These are phyloP conservation scores for Symbiodinium pilosum DNA, from an alignment of 73 alveolate genomes.

Conservation along the genomic window DNA sequence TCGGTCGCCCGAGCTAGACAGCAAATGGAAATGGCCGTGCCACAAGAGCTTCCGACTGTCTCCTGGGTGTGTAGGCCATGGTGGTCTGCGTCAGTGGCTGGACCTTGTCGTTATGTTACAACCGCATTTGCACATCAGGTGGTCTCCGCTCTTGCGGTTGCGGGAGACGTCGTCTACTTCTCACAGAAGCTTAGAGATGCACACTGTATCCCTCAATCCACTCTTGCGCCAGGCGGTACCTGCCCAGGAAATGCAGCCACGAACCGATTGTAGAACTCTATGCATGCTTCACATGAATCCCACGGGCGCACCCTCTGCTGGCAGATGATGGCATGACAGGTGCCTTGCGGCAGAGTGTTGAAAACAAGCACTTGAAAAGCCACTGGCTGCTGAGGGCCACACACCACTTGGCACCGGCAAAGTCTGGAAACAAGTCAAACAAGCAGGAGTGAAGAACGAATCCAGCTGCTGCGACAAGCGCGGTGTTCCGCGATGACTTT, in stretches of 20 bases:
- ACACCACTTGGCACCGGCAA: slow-evolving; percentile 72
- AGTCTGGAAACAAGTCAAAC: not conserved
- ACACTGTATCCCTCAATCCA: slow-evolving; percentile 62
- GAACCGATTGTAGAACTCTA: not conserved
- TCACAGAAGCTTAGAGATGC: not conserved
- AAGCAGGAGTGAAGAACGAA: not conserved
- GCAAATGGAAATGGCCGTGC: too few species aligned
- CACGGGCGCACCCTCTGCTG: not conserved
- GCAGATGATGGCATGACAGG: slow-evolving; percentile 48
- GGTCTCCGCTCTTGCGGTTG: too few species aligned
- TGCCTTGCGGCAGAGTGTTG: not conserved
- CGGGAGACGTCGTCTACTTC: too few species aligned
- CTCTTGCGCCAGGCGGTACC: slow-evolving; percentile 81
- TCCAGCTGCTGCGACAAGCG: too few species aligned
- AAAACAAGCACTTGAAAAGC: not conserved
- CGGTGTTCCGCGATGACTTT: too few species aligned
- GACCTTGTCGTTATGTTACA: slow-evolving; percentile 11
- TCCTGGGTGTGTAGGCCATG: slow-evolving; percentile 47
- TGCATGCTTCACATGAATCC: not conserved
- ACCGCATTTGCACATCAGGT: too few species aligned
- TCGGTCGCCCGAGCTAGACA: not conserved
- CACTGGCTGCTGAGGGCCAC: not conserved
- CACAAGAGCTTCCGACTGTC: not conserved
- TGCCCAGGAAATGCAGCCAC: not conserved
- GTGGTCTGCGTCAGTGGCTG: slow-evolving; percentile 64